Conservation (phyloP, 352 stramenopile genomes). For the Phytopythium litorale region DNA sequence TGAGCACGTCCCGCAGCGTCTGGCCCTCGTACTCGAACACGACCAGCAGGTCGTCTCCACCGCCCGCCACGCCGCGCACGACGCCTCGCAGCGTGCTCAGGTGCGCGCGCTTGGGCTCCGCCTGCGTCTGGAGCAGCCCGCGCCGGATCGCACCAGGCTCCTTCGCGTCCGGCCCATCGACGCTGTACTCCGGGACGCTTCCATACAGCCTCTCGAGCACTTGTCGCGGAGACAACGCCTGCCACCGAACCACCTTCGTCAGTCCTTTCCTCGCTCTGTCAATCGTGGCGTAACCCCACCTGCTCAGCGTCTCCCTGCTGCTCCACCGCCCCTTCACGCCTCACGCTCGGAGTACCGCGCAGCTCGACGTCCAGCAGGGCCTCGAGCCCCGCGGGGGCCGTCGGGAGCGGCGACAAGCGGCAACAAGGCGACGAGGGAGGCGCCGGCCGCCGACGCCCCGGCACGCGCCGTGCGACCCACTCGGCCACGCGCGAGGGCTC, state of each 20-base stretch:
- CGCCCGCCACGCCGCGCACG: slow-evolving; percentile 5
- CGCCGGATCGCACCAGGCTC: background rate
- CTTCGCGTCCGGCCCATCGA: background rate
- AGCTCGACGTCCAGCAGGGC: slow-evolving; percentile 41
- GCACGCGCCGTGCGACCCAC: slow-evolving; percentile 38
- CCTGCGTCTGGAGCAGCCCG: slow-evolving; percentile 21
- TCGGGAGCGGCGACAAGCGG: background rate
- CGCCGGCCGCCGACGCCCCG: slow-evolving; percentile 6
- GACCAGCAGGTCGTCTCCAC: slow-evolving; percentile 18
- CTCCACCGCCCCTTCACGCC: background rate
- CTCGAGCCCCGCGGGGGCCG: slow-evolving; percentile 20
- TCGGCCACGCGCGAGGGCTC: slow-evolving; percentile 27
- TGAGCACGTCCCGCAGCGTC: slow-evolving; percentile 65
- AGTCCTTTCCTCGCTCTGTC: no score
- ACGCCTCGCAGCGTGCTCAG: slow-evolving; percentile 39
- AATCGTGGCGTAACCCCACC: background rate
- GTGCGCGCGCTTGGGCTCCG: slow-evolving; percentile 21
- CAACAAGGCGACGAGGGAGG: background rate
- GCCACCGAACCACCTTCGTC: background rate
- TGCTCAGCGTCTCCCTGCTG: background rate
- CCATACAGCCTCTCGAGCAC: slow-evolving; percentile 49
- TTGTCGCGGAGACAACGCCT: slow-evolving; percentile 15
- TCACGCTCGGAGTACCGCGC: slow-evolving; percentile 1
- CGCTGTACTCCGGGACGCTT: slow-evolving; percentile 38
- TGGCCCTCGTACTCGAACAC: slow-evolving; percentile 69